phyloP scores from a whole-genome alignment of 495 filamentous ascomycete species.

The Aspergillus sclerotiicarbonarius region DNA sequence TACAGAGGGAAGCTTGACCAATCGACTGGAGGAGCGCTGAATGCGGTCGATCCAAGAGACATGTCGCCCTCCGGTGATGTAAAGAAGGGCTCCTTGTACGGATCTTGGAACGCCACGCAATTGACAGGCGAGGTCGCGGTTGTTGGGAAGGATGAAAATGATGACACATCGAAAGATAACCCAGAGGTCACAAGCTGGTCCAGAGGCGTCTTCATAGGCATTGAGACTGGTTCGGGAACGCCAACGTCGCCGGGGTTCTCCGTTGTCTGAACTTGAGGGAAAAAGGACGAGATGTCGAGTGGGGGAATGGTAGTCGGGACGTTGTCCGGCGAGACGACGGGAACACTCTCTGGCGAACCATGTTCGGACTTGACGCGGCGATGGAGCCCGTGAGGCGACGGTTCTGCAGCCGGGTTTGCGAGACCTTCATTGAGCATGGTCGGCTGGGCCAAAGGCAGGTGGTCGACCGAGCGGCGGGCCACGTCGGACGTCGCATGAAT shows the following conservation, averaged over 20 bases:
- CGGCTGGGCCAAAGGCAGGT: constrained; percentile 52
- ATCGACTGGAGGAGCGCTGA: constrained; percentile 64
- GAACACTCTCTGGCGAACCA: constrained; percentile 62
- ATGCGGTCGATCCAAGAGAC: constrained; percentile 63
- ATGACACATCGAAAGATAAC: constrained; percentile 39
- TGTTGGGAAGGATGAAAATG: constrained; percentile 35
- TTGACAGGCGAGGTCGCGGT: constrained; percentile 38
- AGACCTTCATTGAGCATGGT: constrained; percentile 39
- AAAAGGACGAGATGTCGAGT: constrained; percentile 61
- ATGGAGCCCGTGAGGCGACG: constrained; percentile 45
- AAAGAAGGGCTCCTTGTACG: constrained; percentile 41
- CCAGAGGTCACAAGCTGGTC: constrained; percentile 40
- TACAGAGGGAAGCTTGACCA: constrained; percentile 72
- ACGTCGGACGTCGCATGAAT: constrained; percentile 59
- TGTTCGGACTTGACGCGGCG: constrained; percentile 67
- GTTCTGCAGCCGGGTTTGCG: constrained; percentile 28
- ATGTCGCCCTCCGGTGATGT: constrained; percentile 60
- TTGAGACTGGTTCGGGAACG: constrained; percentile 22
- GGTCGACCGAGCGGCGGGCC: constrained; percentile 68
- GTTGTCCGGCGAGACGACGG: constrained; percentile 54
- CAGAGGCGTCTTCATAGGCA: constrained; percentile 33
- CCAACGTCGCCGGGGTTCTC: constrained; percentile 29
- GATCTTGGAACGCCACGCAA: constrained; percentile 45
- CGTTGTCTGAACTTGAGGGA: constrained; percentile 45
- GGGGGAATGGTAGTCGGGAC: constrained; percentile 62